Evolutionary conservation across 2,329 filamentous ascomycete species (phyloP).

Genomic region (Aspergillus nomiae): DNA sequence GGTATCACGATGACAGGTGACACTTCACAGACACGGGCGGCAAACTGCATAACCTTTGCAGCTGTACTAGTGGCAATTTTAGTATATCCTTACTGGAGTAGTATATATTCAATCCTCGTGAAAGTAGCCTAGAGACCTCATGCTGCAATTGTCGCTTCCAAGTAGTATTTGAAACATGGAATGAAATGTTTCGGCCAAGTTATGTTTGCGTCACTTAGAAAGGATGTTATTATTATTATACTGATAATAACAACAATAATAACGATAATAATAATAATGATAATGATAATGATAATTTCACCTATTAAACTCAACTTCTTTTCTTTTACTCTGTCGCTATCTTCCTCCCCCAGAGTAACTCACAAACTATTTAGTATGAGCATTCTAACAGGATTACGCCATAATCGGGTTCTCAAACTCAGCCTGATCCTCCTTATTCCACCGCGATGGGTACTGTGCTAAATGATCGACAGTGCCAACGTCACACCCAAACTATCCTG

Average conservation of each 20-base stretch:
- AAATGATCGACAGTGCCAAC: constrained; percentile 12
- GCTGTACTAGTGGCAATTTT: background rate
- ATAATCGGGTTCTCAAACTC: background rate
- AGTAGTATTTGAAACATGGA: background rate
- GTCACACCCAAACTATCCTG: constrained; percentile 12
- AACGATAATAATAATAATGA: no score
- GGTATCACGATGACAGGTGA: background rate
- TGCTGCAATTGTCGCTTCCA: background rate
- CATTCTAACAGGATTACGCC: background rate
- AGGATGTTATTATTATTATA: background rate
- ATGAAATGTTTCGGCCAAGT: background rate
- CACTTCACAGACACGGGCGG: background rate
- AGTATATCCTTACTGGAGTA: background rate
- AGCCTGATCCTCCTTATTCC: background rate
- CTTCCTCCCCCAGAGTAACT: background rate
- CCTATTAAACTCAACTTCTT: background rate
- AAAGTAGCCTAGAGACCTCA: background rate
- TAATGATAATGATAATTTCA: background rate
- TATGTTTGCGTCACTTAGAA: background rate
- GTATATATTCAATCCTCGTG: background rate
- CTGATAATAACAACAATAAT: no score
- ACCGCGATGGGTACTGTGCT: background rate
- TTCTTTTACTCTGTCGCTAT: no score
- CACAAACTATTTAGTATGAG: background rate
- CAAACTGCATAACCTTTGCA: background rate